A percentile compares a stretch with the other conserved stretches of the same genome.
Evolutionary conservation across 495 filamentous ascomycete species (phyloP).

Genomic region (Lophiostoma macrostomum): DNA sequence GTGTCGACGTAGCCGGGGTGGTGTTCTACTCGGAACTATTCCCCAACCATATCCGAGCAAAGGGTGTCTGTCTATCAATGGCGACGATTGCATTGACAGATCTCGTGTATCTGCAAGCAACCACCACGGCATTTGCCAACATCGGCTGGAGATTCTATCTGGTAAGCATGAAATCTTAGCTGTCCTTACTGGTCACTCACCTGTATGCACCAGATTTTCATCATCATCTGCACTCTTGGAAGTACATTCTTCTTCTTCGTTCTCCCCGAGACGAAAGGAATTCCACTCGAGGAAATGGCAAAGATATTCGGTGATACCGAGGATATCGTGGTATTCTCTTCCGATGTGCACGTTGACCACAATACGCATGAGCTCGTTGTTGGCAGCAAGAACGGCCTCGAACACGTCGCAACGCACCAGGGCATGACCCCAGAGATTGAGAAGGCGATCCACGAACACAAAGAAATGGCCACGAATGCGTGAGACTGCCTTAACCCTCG

Average conservation of each 20-base stretch:
- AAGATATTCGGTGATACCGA: slow-evolving; percentile 35
- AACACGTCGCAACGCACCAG: slow-evolving; percentile 21
- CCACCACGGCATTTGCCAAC: slow-evolving; percentile 42
- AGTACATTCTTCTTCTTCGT: slow-evolving; percentile 59
- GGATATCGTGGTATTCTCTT: slow-evolving; percentile 26
- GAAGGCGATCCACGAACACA: slow-evolving; percentile 6
- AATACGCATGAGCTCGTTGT: slow-evolving; percentile 30
- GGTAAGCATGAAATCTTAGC: slow-evolving; percentile 3
- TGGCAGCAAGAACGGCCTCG: neutral
- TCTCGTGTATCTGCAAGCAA: slow-evolving; percentile 24
- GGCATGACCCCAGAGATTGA: slow-evolving; percentile 15
- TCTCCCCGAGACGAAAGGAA: slow-evolving; percentile 53
- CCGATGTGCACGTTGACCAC: slow-evolving; percentile 27
- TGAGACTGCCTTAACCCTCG: too few species aligned
- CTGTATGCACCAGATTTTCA: slow-evolving; percentile 34
- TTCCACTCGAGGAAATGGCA: slow-evolving; percentile 38
- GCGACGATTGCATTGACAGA: slow-evolving; percentile 56
- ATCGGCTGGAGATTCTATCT: slow-evolving; percentile 55
- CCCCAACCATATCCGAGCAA: slow-evolving; percentile 61
- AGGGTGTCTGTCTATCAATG: slow-evolving; percentile 62
- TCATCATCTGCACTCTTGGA: slow-evolving; percentile 49
- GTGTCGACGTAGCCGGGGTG: slow-evolving; percentile 32
- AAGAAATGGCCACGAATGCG: slow-evolving; percentile 9
- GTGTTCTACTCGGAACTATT: slow-evolving; percentile 56
- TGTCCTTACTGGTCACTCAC: neutral